Base-by-base conservation (phyloP, 2,329 filamentous ascomycete genomes). In the Pestalotiopsis sp. region DNA sequence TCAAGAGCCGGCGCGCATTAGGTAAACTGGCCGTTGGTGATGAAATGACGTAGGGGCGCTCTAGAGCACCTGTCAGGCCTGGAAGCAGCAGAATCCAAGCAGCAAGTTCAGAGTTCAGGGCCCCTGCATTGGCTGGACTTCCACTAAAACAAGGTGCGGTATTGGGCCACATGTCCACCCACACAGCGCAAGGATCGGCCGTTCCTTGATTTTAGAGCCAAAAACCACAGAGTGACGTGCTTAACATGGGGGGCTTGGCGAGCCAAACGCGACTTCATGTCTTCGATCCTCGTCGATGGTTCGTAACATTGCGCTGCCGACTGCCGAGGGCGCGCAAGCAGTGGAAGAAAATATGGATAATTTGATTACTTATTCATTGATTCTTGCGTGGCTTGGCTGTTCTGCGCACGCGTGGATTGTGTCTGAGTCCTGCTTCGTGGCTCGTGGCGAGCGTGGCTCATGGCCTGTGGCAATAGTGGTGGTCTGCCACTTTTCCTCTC, bases 151-250 rank as follows among this genome's bases (percentile, higher is more conserved):
- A 27, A 36, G 11, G 62, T 12, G 41, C 17, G 45, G 45, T 17
- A 52, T 52, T 52, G 45, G 45, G 17, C 45, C 45, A 52, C 45
- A 52, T 52, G 62, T 58, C 20, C 62, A 25, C 36, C 27, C 36
- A 23, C 60, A 64, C 25, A 39, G 38, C 25, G 39, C 36, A n/a
- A 39, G 25, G 62, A 39, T 64, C 62, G 38, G 62, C 13, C 31
- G 5, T 65, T 55, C 64, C 64, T 57, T 65, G 64, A 65, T 65
- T 65, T 65, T 52, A 20, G 64, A 65, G 64, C 49, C 31, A 65
- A 65, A 63, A 36, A 45, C 49, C 31, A 65, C 57, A 63, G 5
- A 58, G 64, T 65, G 64, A 65, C 64, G 64, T 65, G 23, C 31
- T 23, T 20, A n/a, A 14, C 59, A 27, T 31, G 17, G 17, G 14